phyloP scores from a whole-genome alignment of 441 rosid species.

The Viola pubescens region DNA sequence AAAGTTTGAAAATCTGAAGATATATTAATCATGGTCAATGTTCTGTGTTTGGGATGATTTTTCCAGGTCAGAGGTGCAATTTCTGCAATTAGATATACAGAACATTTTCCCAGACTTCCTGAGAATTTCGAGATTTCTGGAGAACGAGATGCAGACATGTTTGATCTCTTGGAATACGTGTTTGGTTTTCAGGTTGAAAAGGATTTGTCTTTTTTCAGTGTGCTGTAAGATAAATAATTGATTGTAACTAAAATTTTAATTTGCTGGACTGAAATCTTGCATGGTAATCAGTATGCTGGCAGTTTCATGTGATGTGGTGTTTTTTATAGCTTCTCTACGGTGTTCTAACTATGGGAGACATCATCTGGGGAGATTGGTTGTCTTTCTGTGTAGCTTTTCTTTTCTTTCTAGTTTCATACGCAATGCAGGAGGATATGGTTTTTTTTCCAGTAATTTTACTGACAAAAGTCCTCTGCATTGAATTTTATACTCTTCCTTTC shows the following conservation, averaged over 20 bases:
- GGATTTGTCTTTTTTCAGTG: background rate
- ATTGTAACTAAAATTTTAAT: background rate
- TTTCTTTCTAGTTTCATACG: too few relatives aligned
- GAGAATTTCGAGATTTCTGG: slow-evolving; percentile 58
- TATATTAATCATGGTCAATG: slow-evolving; percentile 1
- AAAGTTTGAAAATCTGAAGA: background rate
- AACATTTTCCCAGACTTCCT: slow-evolving; percentile 84
- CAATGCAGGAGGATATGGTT: too few relatives aligned
- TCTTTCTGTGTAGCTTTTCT: too few relatives aligned
- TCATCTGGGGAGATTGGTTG: too few relatives aligned
- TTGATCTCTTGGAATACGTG: slow-evolving; percentile 82
- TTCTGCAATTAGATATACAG: slow-evolving; percentile 73
- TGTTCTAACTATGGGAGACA: too few relatives aligned
- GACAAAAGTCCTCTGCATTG: too few relatives aligned
- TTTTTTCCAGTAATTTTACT: too few relatives aligned
- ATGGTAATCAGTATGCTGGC: too few relatives aligned
- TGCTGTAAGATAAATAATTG: background rate
- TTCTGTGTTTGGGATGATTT: slow-evolving; percentile 9
- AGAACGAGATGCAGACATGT: slow-evolving; percentile 83
- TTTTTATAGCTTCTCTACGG: too few relatives aligned
- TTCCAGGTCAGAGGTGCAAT: slow-evolving; percentile 85
- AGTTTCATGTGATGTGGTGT: too few relatives aligned
- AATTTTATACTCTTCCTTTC: too few relatives aligned
- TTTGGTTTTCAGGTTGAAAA: slow-evolving; percentile 91
- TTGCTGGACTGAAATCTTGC: too few relatives aligned